These are phyloP conservation scores for Ceratobasidium sp. DNA, from an alignment of 1,284 basidiomycete species.

Conservation along the genomic window DNA sequence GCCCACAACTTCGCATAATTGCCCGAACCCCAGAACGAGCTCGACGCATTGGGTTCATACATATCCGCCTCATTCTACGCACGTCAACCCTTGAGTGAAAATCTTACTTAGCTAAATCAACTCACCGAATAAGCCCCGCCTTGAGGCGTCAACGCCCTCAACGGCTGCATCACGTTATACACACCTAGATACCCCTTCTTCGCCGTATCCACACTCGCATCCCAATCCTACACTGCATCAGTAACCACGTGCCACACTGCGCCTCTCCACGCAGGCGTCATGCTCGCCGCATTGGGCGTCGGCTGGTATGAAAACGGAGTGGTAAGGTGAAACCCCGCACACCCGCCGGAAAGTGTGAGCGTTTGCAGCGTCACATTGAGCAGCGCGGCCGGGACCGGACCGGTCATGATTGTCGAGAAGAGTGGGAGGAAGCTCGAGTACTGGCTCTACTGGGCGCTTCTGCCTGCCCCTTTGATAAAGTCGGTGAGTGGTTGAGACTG, in stretches of 20 bases:
- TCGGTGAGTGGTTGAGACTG: conserved; percentile 32
- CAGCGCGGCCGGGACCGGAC: background rate
- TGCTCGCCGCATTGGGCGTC: conserved; percentile 61
- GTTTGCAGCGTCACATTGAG: background rate
- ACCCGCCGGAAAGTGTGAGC: background rate
- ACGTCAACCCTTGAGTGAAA: too few relatives aligned
- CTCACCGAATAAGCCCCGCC: background rate
- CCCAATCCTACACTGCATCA: conserved; percentile 12
- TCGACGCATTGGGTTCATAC: conserved; percentile 63
- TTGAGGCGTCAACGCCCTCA: conserved; percentile 21
- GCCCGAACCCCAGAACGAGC: conserved; percentile 65
- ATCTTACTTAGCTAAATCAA: too few relatives aligned
- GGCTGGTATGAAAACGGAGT: conserved; percentile 29
- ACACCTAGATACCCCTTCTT: conserved; percentile 17
- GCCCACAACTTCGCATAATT: conserved; percentile 63
- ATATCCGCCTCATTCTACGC: conserved; percentile 69
- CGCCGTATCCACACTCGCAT: conserved; percentile 6
- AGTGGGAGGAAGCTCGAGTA: conserved; percentile 21
- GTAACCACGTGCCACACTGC: conserved; percentile 61
- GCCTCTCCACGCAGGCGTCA: conserved; percentile 64
- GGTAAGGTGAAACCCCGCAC: background rate
- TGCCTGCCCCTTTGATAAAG: conserved; percentile 6
- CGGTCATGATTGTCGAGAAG: background rate
- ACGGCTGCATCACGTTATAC: conserved; percentile 48
- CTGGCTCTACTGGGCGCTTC: conserved; percentile 3